Evolutionary conservation across 225 moss, liverwort and hornwort species (phyloP).

Genomic region (Antitrichia curtipendula): DNA sequence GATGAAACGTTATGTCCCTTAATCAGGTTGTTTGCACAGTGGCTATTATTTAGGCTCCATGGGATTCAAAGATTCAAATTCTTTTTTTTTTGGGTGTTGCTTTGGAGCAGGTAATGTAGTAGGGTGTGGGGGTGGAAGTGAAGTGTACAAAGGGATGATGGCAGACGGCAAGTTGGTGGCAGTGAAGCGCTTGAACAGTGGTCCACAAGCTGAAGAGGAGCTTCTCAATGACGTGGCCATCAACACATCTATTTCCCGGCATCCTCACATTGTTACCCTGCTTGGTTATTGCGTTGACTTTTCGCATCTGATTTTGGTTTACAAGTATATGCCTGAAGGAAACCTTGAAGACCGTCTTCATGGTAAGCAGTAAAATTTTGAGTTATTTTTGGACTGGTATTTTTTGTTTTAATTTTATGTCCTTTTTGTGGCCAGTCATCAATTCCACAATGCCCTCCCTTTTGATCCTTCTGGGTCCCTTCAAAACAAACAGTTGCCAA

Average conservation of each 20-base stretch:
- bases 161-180: constrained; percentile 29
- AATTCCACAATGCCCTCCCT: not conserved
- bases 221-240: constrained; percentile 30
- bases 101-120: constrained; percentile 27
- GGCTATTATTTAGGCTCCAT: not conserved
- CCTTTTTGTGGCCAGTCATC: too few relatives aligned
- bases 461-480: not conserved
- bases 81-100: not conserved
- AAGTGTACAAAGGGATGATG: constrained; percentile 31
- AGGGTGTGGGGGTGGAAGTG: constrained; percentile 43
- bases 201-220: constrained; percentile 28
- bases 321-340: constrained; percentile 33
- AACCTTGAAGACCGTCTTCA: constrained; percentile 49
- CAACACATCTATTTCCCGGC: constrained; percentile 17
- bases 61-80: not conserved
- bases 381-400: too few relatives aligned
- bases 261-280: constrained; percentile 24
- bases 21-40: not conserved
- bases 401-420: not conserved
- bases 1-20: not conserved
- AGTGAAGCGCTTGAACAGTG: constrained; percentile 28
- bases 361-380: not conserved
- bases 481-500: not conserved
- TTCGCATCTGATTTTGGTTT: constrained; percentile 18
- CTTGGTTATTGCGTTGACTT: constrained; percentile 29